A percentile compares a stretch with the other conserved stretches of the same genome.
These are phyloP conservation scores for Neurospora sp. DNA, from an alignment of 2,329 filamentous ascomycete species.

Conservation along the genomic window DNA sequence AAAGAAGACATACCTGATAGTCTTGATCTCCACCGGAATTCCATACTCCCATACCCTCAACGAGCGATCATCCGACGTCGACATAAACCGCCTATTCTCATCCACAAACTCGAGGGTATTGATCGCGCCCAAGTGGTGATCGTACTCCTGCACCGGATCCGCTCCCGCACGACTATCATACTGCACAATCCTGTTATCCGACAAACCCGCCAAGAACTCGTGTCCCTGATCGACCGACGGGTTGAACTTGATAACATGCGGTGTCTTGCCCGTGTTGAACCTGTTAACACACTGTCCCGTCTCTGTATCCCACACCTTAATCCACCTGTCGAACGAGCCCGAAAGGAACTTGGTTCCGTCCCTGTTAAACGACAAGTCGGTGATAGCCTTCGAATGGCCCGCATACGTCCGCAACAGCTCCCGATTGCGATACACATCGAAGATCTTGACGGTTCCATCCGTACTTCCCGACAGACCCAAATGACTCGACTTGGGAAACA, in stretches of 20 bases:
- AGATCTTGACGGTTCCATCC: conserved; percentile 85
- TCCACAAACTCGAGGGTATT: conserved; percentile 98
- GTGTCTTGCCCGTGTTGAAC: conserved; percentile 89
- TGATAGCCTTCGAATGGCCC: conserved; percentile 82
- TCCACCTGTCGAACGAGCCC: conserved; percentile 86
- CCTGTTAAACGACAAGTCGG: conserved; percentile 79
- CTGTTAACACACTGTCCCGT: conserved; percentile 80
- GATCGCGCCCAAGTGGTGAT: conserved; percentile 94
- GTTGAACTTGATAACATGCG: conserved; percentile 91
- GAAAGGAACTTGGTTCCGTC: conserved; percentile 80
- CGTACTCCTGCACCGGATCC: conserved; percentile 90
- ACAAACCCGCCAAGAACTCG: conserved; percentile 94
- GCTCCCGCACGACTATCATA: conserved; percentile 75
- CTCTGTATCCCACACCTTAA: conserved; percentile 98
- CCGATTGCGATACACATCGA: conserved; percentile 84
- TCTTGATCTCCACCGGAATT: conserved; percentile 64
- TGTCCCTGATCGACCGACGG: conserved; percentile 65
- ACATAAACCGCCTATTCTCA: conserved; percentile 90
- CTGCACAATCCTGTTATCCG: conserved; percentile 97
- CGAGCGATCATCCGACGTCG: conserved; percentile 93
- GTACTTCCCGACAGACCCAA: conserved; percentile 82
- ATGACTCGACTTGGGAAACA: conserved; percentile 84
- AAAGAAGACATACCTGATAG: conserved; percentile 61
- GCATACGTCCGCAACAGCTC: conserved; percentile 86
- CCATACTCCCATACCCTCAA: conserved; percentile 97